Percentiles rank a stretch among this genome's conserved stretches.
Evolutionary conservation across 148 eudicot genomes (phyloP).

Genomic region (Rhododendron griersonianum): DNA sequence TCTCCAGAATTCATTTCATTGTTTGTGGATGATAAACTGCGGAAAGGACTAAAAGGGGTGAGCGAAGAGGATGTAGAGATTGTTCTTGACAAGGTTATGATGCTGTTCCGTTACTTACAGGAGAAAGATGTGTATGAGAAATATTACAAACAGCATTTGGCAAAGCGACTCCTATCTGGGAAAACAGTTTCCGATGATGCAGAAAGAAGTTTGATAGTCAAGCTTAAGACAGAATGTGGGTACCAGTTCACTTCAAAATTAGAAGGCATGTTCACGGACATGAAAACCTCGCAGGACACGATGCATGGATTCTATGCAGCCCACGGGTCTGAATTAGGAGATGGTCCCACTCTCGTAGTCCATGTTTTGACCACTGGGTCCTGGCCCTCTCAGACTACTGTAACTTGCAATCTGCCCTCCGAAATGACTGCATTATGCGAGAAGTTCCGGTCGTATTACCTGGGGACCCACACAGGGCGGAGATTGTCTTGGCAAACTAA

Average conservation of each 20-base stretch:
- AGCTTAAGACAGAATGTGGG: conserved; percentile 48
- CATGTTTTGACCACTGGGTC: conserved; percentile 81
- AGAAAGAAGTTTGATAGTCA: background rate
- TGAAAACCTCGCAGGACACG: conserved; percentile 83
- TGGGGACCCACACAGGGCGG: conserved; percentile 53
- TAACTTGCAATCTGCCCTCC: conserved; percentile 75
- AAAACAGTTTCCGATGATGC: conserved; percentile 71
- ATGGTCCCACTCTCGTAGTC: conserved; percentile 60
- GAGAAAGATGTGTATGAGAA: conserved; percentile 82
- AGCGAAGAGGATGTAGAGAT: conserved; percentile 3
- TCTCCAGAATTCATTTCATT: conserved; percentile 76
- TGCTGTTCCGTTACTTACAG: conserved; percentile 63
- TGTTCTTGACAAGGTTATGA: conserved; percentile 1
- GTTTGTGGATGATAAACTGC: conserved; percentile 16
- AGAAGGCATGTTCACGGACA: conserved; percentile 86
- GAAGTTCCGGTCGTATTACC: conserved; percentile 72
- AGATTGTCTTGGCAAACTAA: conserved; percentile 4
- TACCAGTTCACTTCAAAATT: conserved; percentile 80
- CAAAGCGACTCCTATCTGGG: conserved; percentile 74
- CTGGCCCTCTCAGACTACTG: conserved; percentile 77
- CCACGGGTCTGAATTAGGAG: conserved; percentile 58
- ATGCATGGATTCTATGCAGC: conserved; percentile 71
- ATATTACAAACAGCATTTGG: conserved; percentile 80
- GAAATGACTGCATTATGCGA: conserved; percentile 70
- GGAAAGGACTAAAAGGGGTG: conserved; percentile 2